Evolutionary conservation across 352 stramenopile genomes (phyloP).

Genomic region (Phytopythium vexans): DNA sequence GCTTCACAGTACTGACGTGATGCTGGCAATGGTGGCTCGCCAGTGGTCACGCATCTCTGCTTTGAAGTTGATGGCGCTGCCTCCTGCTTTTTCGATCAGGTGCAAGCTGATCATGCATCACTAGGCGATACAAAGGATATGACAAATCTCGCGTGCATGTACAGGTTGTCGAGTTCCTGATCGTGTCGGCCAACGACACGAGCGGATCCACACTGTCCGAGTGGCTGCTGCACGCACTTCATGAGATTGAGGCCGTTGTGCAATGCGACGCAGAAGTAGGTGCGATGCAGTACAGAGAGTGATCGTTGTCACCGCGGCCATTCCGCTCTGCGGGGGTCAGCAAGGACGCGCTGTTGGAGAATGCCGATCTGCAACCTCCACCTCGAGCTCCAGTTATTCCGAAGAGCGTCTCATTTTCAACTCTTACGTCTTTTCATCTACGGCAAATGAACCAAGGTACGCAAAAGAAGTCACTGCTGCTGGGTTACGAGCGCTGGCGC

Average conservation of each 20-base stretch:
- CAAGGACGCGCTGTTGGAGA: too few relatives aligned
- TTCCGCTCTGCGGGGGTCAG: too few relatives aligned
- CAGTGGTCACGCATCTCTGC: constrained; percentile 1
- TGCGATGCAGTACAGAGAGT: too few relatives aligned
- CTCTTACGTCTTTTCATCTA: constrained; percentile 19
- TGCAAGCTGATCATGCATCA: not conserved
- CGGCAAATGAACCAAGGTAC: constrained; percentile 6
- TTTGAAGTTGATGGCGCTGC: not conserved
- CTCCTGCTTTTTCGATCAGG: not conserved
- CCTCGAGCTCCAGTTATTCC: constrained; percentile 10
- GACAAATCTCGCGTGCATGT: not conserved
- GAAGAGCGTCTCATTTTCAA: constrained; percentile 16
- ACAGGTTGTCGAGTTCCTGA: constrained; percentile 3
- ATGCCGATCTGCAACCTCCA: too few relatives aligned
- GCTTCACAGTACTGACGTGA: not conserved
- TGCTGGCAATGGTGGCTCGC: too few relatives aligned
- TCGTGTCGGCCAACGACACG: not conserved
- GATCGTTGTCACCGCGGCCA: too few relatives aligned
- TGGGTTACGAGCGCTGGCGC: constrained; percentile 7
- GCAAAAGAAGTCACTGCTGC: not conserved
- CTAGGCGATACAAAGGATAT: not conserved
- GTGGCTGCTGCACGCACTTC: not conserved
- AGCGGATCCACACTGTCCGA: not conserved
- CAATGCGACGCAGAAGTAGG: not conserved
- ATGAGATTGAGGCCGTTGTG: not conserved